Percentiles rank a stretch among this genome's conserved stretches.
These are phyloP conservation scores for Xylaria sp. DNA, from an alignment of 2,329 filamentous ascomycete species.

Conservation along the genomic window DNA sequence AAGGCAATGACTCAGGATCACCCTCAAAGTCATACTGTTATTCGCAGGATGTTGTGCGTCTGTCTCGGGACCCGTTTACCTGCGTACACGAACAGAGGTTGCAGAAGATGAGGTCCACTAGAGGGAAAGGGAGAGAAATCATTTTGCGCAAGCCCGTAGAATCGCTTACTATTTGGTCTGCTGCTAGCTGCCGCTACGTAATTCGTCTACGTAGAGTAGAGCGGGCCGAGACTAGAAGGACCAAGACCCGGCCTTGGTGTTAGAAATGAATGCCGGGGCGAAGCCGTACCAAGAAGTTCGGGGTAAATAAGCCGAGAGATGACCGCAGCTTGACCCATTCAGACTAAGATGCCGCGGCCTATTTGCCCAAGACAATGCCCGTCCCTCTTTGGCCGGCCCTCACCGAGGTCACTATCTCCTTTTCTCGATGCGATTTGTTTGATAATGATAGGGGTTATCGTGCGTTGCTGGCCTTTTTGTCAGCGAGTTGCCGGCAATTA, in stretches of 20 bases:
- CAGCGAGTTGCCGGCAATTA: conserved; percentile 31
- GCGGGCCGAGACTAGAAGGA: conserved; percentile 27
- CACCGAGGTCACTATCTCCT: conserved; percentile 13
- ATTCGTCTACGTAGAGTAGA: conserved; percentile 15
- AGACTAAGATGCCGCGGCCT: conserved; percentile 23
- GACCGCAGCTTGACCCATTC: conserved; percentile 28
- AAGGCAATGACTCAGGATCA: background rate
- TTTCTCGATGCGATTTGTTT: conserved; percentile 5
- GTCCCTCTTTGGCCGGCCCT: conserved; percentile 13
- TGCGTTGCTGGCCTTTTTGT: conserved; percentile 26
- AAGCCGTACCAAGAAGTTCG: conserved; percentile 29
- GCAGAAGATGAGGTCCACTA: conserved; percentile 8
- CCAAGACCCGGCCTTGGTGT: conserved; percentile 22
- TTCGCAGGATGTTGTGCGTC: background rate
- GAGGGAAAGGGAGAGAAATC: background rate
- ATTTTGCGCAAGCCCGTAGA: conserved; percentile 6
- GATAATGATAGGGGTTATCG: conserved; percentile 17
- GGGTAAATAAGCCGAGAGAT: conserved; percentile 27
- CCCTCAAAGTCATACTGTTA: background rate
- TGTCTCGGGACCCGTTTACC: conserved; percentile 24
- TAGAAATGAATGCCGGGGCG: conserved; percentile 28
- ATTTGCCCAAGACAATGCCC: conserved; percentile 19
- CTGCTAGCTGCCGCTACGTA: conserved; percentile 8
- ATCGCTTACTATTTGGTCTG: conserved; percentile 28
- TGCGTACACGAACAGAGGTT: conserved; percentile 13